Evolutionary conservation across 176 grass and related monocot species (phyloP).

Genomic region (Phoenix roebelenii): DNA sequence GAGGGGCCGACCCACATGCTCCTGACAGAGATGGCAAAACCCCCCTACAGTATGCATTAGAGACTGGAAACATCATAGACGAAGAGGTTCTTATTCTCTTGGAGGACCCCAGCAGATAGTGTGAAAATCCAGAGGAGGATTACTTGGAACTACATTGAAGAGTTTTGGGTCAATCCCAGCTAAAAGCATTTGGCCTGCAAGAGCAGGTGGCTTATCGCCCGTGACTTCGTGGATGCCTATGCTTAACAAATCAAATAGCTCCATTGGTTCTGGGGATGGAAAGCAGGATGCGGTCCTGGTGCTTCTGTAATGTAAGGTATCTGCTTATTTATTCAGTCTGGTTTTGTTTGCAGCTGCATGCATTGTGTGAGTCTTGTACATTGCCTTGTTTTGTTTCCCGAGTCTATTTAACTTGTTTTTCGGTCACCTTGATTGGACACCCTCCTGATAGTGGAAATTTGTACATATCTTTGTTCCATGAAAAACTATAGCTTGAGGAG

Average conservation of each 20-base stretch:
- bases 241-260: constrained; percentile 9
- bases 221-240: background rate
- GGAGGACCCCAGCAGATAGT: constrained; percentile 66
- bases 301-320: constrained; percentile 15
- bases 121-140: background rate
- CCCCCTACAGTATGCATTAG: constrained; percentile 75
- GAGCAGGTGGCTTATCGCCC: background rate
- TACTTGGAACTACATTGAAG: constrained; percentile 6
- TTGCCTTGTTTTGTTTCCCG: constrained; percentile 25
- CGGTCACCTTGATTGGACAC: constrained; percentile 25
- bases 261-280: constrained; percentile 13
- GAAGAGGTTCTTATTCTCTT: constrained; percentile 87
- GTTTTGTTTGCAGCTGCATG: constrained; percentile 50
- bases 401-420: constrained; percentile 6
- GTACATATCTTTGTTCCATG: constrained; percentile 33
- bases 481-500: constrained; percentile 24
- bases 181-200: background rate
- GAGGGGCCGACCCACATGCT: constrained; percentile 65
- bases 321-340: constrained; percentile 35
- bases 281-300: constrained; percentile 23
- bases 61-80: constrained; percentile 57
- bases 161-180: constrained; percentile 11
- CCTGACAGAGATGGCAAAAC: constrained; percentile 54
- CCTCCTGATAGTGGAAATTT: constrained; percentile 31
- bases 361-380: constrained; percentile 66